phyloP scores from a whole-genome alignment of 176 grass and related monocot species.

The Triticum urartu region DNA sequence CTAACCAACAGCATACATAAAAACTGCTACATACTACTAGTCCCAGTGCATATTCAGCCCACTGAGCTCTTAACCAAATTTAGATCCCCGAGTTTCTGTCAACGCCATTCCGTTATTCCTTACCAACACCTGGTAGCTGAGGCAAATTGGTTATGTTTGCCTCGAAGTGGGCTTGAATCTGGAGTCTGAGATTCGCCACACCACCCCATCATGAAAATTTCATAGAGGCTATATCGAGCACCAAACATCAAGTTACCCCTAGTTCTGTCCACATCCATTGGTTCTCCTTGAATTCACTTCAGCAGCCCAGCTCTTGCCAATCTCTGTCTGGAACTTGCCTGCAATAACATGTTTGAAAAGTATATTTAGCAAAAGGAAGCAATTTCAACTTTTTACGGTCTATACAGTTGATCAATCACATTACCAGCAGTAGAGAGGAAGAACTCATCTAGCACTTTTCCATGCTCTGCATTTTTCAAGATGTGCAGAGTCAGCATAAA shows the following conservation, averaged over 20 bases:
- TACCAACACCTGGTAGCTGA: background rate
- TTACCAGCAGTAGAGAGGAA: constrained; percentile 94
- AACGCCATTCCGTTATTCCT: constrained; percentile 17
- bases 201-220: background rate
- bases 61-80: background rate
- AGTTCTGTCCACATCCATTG: constrained; percentile 28
- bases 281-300: constrained; percentile 85
- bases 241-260: constrained; percentile 6
- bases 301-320: constrained; percentile 93
- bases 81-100: background rate
- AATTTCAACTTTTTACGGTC: background rate
- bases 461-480: constrained; percentile 67
- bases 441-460: constrained; percentile 90
- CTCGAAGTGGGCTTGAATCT: background rate
- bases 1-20: constrained; percentile 2
- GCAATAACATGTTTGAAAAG: constrained; percentile 19
- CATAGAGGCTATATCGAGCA: background rate
- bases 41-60: background rate
- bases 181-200: background rate
- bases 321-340: constrained; percentile 95
- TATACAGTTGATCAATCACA: constrained; percentile 9
- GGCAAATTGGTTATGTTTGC: constrained; percentile 3
- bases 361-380: background rate
- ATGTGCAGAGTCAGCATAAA: constrained; percentile 25
- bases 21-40: background rate